phyloP scores from a whole-genome alignment of 2,329 filamentous ascomycete species.

The Juglanconis sp. region DNA sequence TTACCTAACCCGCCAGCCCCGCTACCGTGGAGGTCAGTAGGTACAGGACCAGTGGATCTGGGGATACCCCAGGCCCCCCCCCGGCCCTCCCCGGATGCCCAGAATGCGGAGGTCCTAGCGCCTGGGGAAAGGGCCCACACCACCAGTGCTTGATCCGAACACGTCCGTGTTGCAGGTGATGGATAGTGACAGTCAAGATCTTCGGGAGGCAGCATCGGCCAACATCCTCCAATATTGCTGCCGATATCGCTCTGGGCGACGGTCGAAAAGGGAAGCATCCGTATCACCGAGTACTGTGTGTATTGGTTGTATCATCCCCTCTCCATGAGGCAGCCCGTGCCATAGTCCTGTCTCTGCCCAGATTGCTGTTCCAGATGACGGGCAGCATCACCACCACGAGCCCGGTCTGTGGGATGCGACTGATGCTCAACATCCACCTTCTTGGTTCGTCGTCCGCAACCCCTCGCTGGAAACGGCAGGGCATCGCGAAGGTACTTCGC shows the following conservation, averaged over 20 bases:
- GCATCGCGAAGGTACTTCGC: not conserved
- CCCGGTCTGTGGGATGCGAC: not conserved
- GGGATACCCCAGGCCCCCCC: not conserved
- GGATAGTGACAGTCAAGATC: not conserved
- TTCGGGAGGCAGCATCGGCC: conserved; percentile 8
- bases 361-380: conserved; percentile 7
- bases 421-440: not conserved
- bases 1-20: too few species aligned
- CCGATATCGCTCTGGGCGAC: not conserved
- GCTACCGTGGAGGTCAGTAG: too few species aligned
- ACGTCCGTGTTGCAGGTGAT: not conserved
- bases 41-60: not conserved
- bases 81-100: not conserved
- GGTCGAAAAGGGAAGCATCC: not conserved
- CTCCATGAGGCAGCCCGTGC: not conserved
- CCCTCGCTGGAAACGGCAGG: not conserved
- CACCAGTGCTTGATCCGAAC: not conserved
- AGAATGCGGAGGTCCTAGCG: conserved; percentile 8
- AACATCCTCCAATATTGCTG: not conserved
- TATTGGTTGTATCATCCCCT: not conserved
- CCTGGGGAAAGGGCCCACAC: not conserved
- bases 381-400: not conserved
- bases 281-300: not conserved
- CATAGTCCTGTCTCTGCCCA: not conserved
- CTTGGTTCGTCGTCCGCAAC: not conserved